A percentile compares a stretch with the other conserved stretches of the same genome.
phyloP scores from a whole-genome alignment of 345 rosid genomes.

The Punica granatum region DNA sequence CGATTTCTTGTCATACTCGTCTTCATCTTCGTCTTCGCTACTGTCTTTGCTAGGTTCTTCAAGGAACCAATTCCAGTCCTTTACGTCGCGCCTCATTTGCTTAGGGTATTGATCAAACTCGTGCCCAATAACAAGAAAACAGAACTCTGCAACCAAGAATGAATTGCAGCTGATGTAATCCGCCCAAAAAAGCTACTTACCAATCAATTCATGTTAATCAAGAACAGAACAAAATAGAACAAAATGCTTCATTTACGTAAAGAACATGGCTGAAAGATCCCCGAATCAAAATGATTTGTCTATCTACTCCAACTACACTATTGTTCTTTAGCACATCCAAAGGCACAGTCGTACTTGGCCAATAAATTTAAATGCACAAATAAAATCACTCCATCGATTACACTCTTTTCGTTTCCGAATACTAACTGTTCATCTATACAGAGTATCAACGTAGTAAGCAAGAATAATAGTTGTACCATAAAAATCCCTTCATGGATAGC shows the following conservation, averaged over 20 bases:
- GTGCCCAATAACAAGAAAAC: conserved; percentile 67
- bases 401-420: no score
- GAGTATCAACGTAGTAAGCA: no score
- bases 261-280: not conserved
- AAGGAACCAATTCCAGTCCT: conserved; percentile 79
- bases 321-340: no score
- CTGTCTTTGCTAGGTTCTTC: conserved; percentile 33
- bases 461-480: no score
- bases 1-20: conserved; percentile 10
- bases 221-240: not conserved
- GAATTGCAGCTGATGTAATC: not conserved
- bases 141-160: conserved; percentile 55
- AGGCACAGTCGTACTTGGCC: no score
- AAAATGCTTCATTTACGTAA: not conserved
- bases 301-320: not conserved
- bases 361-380: no score
- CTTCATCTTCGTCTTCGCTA: conserved; percentile 29
- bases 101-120: conserved; percentile 64
- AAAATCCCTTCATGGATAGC: no score
- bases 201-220: not conserved
- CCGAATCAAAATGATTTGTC: not conserved
- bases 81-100: conserved; percentile 24
- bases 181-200: not conserved
- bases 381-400: no score
- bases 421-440: no score